Percentiles rank a stretch among this genome's conserved stretches.
These are phyloP conservation scores for Aspergillus candidus DNA, from an alignment of 2,329 filamentous ascomycete species.

Conservation along the genomic window DNA sequence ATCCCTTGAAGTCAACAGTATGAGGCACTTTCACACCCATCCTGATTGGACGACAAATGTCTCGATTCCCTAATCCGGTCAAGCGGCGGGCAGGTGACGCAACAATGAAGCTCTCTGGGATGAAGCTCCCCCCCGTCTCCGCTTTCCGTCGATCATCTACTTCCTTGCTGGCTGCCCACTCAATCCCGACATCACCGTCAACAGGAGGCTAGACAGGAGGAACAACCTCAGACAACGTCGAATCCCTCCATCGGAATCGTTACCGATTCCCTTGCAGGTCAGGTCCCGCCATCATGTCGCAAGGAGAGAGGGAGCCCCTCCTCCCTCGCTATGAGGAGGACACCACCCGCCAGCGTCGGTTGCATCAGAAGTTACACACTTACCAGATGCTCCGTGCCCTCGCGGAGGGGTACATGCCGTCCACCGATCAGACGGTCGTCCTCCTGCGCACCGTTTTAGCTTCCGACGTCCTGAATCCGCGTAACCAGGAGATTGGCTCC, in stretches of 20 bases:
- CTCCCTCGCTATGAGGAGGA: slow-evolving; percentile 71
- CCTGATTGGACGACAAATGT: neutral
- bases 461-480: slow-evolving; percentile 70
- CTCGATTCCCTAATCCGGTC: slow-evolving; percentile 12
- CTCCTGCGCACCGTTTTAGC: slow-evolving; percentile 75
- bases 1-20: too few relatives aligned
- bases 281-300: slow-evolving; percentile 26
- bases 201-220: too few relatives aligned
- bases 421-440: slow-evolving; percentile 73
- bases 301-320: slow-evolving; percentile 67
- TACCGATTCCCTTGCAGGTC: neutral
- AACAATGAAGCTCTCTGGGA: slow-evolving; percentile 12
- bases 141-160: too few relatives aligned
- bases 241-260: neutral
- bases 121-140: neutral
- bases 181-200: too few relatives aligned
- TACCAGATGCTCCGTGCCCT: slow-evolving; percentile 88
- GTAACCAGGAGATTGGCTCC: slow-evolving; percentile 67
- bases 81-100: slow-evolving; percentile 18
- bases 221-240: neutral
- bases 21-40: neutral
- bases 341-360: slow-evolving; percentile 66
- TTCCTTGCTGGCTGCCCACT: too few relatives aligned
- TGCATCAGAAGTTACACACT: slow-evolving; percentile 85
- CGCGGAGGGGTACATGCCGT: slow-evolving; percentile 82